Evolutionary conservation across 1,139 yeast genomes (phyloP), one percentile per base, ranked within the genome.

Genomic region (Debaryomyces fabryi): DNA sequence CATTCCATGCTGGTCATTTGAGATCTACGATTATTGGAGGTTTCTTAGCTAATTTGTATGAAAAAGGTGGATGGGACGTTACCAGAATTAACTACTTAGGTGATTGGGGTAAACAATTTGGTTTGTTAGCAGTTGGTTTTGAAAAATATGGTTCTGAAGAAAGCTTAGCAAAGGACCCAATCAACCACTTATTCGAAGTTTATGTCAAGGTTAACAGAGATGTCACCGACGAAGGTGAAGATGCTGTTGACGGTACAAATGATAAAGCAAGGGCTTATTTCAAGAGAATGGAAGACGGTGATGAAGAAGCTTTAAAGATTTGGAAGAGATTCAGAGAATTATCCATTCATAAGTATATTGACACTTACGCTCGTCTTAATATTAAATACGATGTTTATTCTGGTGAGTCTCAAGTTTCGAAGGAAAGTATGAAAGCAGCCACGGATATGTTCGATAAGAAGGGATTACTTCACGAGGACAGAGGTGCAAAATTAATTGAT

Each of bases 91-190:
- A 93, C 74, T 93, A 95, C 72, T 79, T 93, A 58, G 99, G 99
- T 64, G 99, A 93, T 73, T 93, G 99, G 99, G 99, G 99, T 49
- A 93, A 95, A 72, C 99, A 93, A 75, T 93, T 93, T 64, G 99
- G 99, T 69, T 74, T 92, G 46, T 79, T 93, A 58, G 99, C 99
- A 29, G 86, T 95, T 56, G 99, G 98, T 45, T 93, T 87, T 67
- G 82, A 83, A 50, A 83, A 81, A 63, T 93, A 88, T 63, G 99
- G 99, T 46, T 72, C 79, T 53, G 96, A 88, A 64, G 89, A 86
- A 60, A 73, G 75, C 49, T 79, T 93, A 56, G 76, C 76, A 48
- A 64, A 67, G 46, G 96, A 95, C 67, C 98, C 99, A 51, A 92
- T 95, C 65, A 86, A 91, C 72, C 99, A 95, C 68, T 79, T 95